Base-by-base conservation (phyloP, 495 filamentous ascomycete species). In the Echria macrotheca region DNA sequence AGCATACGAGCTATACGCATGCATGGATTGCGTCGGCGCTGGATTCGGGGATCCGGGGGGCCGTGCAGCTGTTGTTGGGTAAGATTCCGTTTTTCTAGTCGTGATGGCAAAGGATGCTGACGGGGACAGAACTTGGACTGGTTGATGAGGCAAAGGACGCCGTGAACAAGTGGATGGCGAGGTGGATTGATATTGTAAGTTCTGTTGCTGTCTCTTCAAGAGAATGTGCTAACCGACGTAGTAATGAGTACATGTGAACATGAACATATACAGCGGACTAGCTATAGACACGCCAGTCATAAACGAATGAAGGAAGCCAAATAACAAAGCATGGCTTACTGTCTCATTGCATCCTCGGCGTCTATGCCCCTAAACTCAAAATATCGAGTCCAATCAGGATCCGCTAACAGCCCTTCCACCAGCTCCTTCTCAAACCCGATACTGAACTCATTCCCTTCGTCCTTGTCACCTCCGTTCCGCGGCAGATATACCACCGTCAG, bases 1-100 rank as follows among this genome's bases (percentile, higher is more conserved):
- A 87, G 64, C 83, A 86, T 59, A 86, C 83, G 0, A 78, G 75
- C 38, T 86, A 83, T 62, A 86, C 83, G n/a, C 83, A 86, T 57
- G 82, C 82, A 4, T 87, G 83, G 83, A 85, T 87, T 38, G 79
- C 81, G 19, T 77, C 76, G 2, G 83, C 83, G 5, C 61, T 87
- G 22, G 83, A 86, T 59, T 81, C 77, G 15, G 83, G 79, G 0
- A 80, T 86, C 17, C 67, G 83, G 0, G 83, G 82, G 0, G 78
- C 77, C 5, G 76, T 81, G 12, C 83, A 87, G 57, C 51, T 85
- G 44, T 60, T 85, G 50, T 70, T 86, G 1, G 80, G 49, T 52
- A 17, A 46, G 63, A 59, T 17, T 48, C 41, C 21, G 5, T 8
- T 18, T 14, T 10, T 2, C 23, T 4, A 9, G 5, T 19, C 15